Evolutionary conservation across 768 basidiomycete genomes (phyloP).

Genomic region (Fomitopsis serialis): DNA sequence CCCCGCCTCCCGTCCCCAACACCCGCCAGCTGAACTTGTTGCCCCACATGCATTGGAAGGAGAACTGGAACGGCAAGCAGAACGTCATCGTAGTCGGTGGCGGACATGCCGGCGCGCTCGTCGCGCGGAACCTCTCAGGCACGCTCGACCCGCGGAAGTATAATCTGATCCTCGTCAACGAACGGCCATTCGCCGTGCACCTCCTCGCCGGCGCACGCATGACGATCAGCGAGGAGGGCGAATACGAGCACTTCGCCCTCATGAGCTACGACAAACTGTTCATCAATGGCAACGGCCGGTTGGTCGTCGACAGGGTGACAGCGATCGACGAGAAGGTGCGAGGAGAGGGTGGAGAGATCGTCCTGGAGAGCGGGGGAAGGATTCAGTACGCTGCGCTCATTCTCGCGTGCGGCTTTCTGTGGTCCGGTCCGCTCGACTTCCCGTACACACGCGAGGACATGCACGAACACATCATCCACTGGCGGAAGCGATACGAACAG

Average conservation of each 20-base stretch:
- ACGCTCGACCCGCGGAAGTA: constrained; percentile 43
- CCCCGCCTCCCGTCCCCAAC: too few species aligned
- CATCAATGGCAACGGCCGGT: constrained; percentile 37
- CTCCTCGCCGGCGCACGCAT: constrained; percentile 51
- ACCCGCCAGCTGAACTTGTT: too few species aligned
- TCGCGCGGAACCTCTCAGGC: constrained; percentile 43
- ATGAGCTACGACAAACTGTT: constrained; percentile 50
- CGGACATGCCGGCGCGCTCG: constrained; percentile 43
- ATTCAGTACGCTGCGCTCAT: constrained; percentile 52
- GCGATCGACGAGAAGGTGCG: constrained; percentile 27
- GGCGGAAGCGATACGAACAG: constrained; percentile 26
- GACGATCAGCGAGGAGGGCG: constrained; percentile 38
- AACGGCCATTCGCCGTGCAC: constrained; percentile 44
- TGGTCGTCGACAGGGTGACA: constrained; percentile 28
- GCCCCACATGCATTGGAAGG: neutral
- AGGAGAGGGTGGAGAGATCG: constrained; percentile 39
- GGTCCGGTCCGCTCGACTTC: constrained; percentile 44
- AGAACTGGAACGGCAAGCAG: constrained; percentile 11
- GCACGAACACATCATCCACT: constrained; percentile 16
- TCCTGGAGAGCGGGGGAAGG: constrained; percentile 42
- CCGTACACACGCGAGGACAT: constrained; percentile 29
- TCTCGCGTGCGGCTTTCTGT: constrained; percentile 52
- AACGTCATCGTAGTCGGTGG: constrained; percentile 52
- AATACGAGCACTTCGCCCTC: constrained; percentile 39
- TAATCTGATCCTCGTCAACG: constrained; percentile 49